A percentile compares a stretch with the other conserved stretches of the same genome.
Conservation (phyloP, 306 rosid species). For the Vicia villosa region DNA sequence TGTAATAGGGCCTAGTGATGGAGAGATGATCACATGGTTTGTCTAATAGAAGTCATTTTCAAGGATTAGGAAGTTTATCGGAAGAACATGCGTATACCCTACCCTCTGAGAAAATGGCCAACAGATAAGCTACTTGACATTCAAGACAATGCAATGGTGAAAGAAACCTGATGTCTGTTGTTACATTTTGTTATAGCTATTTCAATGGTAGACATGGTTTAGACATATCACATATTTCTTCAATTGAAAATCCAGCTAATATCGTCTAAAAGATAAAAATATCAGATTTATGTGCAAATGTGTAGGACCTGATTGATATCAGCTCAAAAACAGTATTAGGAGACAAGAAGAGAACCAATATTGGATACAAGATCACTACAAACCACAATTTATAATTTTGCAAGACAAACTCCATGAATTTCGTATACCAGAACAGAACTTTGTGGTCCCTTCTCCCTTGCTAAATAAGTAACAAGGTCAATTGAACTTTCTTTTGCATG, state of each 20-base stretch:
- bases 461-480: not conserved
- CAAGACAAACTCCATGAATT: not conserved
- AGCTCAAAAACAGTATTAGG: not conserved
- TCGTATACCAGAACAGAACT: not conserved
- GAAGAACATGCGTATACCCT: slow-evolving; percentile 28
- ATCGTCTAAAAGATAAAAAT: not conserved
- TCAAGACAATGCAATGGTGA: not conserved
- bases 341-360: slow-evolving; percentile 8
- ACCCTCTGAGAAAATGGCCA: slow-evolving; percentile 3
- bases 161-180: not conserved
- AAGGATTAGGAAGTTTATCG: not conserved
- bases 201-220: slow-evolving; percentile 14
- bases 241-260: not conserved
- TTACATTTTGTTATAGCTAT: not conserved
- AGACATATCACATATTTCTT: slow-evolving; percentile 23
- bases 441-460: not conserved
- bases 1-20: not conserved
- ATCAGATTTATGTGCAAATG: not conserved
- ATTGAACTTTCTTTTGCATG: not conserved
- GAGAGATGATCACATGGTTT: slow-evolving; percentile 36
- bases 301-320: not conserved
- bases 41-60: slow-evolving; percentile 23
- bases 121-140: not conserved
- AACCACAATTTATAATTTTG: slow-evolving; percentile 20
- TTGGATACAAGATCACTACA: slow-evolving; percentile 4